These are phyloP conservation scores for Grosmannia clavigera DNA, from an alignment of 2,329 filamentous ascomycete genomes.

Conservation along the genomic window DNA sequence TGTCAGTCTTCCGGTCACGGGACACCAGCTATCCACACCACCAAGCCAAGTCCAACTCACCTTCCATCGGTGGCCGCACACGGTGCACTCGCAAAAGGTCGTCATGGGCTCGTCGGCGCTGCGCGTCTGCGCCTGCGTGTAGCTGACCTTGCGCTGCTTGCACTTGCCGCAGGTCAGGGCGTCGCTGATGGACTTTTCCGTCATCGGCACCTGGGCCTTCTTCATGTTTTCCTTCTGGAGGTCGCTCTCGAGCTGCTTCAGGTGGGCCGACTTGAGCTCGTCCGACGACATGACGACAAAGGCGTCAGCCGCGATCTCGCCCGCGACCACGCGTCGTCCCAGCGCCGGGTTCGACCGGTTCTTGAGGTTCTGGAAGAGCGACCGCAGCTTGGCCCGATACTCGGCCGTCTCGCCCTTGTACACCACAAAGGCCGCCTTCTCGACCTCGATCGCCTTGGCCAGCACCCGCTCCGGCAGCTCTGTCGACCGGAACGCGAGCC, in stretches of 20 bases:
- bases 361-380: conserved; percentile 89
- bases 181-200: conserved; percentile 79
- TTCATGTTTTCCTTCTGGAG: conserved; percentile 91
- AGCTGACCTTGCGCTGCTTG: conserved; percentile 86
- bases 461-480: conserved; percentile 62
- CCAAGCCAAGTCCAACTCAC: conserved; percentile 26
- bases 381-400: conserved; percentile 83
- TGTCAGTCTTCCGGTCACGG: background rate
- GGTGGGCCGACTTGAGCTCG: conserved; percentile 80
- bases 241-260: conserved; percentile 61
- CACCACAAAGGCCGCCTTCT: conserved; percentile 59
- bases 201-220: conserved; percentile 88
- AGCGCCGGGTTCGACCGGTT: conserved; percentile 75
- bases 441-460: conserved; percentile 66
- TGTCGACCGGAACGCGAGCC: conserved; percentile 58
- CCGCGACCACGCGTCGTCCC: conserved; percentile 60
- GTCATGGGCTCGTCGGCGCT: conserved; percentile 90
- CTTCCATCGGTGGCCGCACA: conserved; percentile 62
- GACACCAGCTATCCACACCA: too few species aligned
- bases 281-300: conserved; percentile 84
- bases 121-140: conserved; percentile 90
- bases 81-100: conserved; percentile 60
- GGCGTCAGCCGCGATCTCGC: conserved; percentile 55
- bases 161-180: conserved; percentile 85
- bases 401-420: conserved; percentile 59